Evolutionary conservation across 2,329 filamentous ascomycete genomes (phyloP).

Genomic region (Aquanectria penicillioides): DNA sequence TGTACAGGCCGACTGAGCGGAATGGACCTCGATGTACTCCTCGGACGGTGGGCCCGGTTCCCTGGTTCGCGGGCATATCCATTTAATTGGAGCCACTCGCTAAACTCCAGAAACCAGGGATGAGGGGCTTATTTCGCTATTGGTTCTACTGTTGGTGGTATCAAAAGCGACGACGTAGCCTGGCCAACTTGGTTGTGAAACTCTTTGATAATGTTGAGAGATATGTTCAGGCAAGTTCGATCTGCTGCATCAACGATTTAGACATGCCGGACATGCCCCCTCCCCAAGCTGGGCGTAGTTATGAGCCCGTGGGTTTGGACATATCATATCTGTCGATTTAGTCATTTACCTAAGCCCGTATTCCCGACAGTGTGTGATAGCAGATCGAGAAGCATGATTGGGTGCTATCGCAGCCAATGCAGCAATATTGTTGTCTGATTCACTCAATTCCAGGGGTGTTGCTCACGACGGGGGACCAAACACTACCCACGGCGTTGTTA

Average conservation of each 20-base stretch:
- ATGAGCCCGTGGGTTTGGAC: neutral
- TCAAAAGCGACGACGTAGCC: constrained; percentile 4
- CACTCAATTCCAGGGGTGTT: constrained; percentile 3
- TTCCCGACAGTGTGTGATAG: neutral
- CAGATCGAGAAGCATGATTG: neutral
- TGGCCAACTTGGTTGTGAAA: too few species aligned
- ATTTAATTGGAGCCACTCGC: constrained; percentile 9
- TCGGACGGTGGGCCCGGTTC: constrained; percentile 14
- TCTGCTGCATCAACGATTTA: too few species aligned
- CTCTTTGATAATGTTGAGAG: too few species aligned
- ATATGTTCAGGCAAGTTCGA: too few species aligned
- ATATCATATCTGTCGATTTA: neutral
- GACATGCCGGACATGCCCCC: too few species aligned
- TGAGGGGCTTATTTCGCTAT: neutral
- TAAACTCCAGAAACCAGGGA: constrained; percentile 11
- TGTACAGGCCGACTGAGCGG: neutral
- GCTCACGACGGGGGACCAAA: neutral
- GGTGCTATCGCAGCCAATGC: neutral
- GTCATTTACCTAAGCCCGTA: neutral
- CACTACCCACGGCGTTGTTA: neutral
- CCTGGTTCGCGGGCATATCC: constrained; percentile 11
- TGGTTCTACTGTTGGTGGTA: constrained; percentile 2
- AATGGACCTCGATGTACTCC: neutral
- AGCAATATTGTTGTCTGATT: constrained; percentile 1
- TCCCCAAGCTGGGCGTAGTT: neutral